Base-by-base conservation (phyloP, 1,284 basidiomycete genomes). In the Moesziomyces sp. region DNA sequence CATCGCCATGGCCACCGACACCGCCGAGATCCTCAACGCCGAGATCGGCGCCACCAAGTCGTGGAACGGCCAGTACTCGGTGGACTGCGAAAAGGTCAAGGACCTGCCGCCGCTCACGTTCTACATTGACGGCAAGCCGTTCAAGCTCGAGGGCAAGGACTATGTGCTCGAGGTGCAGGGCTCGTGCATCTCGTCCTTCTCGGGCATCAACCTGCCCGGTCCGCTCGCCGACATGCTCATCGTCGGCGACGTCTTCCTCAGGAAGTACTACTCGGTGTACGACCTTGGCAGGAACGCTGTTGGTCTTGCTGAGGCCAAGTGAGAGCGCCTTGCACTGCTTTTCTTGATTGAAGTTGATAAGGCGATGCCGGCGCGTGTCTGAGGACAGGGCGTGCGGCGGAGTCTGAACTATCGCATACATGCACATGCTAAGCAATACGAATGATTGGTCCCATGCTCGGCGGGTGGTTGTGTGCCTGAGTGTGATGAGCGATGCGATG, bases 11-110 rank as follows among this genome's bases (percentile, higher is more conserved):
- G 97, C 97, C 61, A 91, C 91, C 65, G 96, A 99, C 83, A 89
- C 98, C 58, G 94, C 96, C 65, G 97, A 99, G 87, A 93, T 99
- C 91, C 87, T 99, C 80, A 99, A 99, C 88, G 89, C 93, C 60
- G 92, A 96, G 86, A 88, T 85, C 77, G 88, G 86, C 50, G 71
- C 78, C 33, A 79, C 68, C 46, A 75, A 80, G 65, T 69, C 70
- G 45, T 83, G 80, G 81, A 76, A 81, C 60, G 82, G 82, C 47
- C 73, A 78, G 58, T 80, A 82, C 74, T 76, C 73, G 44, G 88
- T 99, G 67, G 93, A 96, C 77, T 99, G 97, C 84, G 86, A 89
- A 67, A 93, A 89, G 83, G 91, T 99, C 70, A 87, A 92, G 23
- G 84, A 83, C 45, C 89, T 99, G 35, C 97, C 97, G n/a, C 90